phyloP scores from a whole-genome alignment of 176 grass and related monocot genomes.

The Oryza glumipatula region DNA sequence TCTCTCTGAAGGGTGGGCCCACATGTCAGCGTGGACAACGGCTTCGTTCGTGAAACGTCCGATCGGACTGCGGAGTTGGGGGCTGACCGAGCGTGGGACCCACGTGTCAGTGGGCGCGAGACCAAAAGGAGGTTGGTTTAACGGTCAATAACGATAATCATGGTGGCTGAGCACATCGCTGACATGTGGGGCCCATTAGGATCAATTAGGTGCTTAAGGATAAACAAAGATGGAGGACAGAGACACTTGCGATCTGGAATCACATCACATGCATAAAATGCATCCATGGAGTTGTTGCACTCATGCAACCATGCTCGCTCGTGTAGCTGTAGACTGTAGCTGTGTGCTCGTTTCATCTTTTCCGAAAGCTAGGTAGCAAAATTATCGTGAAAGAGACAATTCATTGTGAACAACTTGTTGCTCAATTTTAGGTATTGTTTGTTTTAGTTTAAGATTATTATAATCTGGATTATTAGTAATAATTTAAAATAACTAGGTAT shows the following conservation, averaged over 20 bases:
- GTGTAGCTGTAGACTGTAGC: too few relatives aligned
- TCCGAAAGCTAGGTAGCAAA: neutral
- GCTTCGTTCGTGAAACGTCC: neutral
- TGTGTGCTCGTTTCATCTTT: neutral
- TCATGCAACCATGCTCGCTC: neutral
- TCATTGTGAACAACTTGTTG: neutral
- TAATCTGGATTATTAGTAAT: too few relatives aligned
- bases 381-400: neutral
- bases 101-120: neutral
- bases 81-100: neutral
- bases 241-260: neutral
- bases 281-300: neutral
- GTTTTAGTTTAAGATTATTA: too few relatives aligned
- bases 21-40: neutral
- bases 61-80: neutral
- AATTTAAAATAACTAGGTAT: too few relatives aligned
- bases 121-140: neutral
- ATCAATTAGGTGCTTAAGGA: neutral
- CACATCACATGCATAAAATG: conserved; percentile 19
- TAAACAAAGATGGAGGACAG: neutral
- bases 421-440: neutral
- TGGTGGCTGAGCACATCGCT: neutral
- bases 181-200: neutral
- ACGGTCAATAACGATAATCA: conserved; percentile 33
- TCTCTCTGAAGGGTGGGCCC: accelerated